Base-by-base conservation (phyloP, 306 rosid genomes). In the Ziziphus jujuba region DNA sequence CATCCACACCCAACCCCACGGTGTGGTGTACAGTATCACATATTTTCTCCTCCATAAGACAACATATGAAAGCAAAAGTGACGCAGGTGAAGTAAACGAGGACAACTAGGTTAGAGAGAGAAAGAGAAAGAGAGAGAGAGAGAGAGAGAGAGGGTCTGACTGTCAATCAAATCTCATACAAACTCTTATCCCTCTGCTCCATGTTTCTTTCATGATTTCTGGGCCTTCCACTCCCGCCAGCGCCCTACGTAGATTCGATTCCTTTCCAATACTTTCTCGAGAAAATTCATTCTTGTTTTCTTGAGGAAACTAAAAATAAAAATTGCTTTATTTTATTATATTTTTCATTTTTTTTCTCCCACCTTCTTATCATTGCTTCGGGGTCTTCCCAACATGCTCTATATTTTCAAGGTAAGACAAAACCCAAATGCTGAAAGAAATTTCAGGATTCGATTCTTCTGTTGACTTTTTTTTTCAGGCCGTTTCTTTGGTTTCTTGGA, bases 121-220 rank as follows among this genome's bases (percentile, higher is more conserved):
- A 51, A 40, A 56, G 44, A 56, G 19, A 25, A n/a, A n/a, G 48
- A 22, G 35, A 35, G 60, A 64, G 67, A 70, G 34, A 51, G 51
- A 56, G 44, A 56, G 19, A 25, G 36, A 53, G 23, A 19, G 23
- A 38, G 63, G 65, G 45, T 44, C 14, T 13, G 47, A 21, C 77
- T 66, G 70, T 61, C 70, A 63, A 74, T 77, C 78, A 71, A 81
- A 73, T 80, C 81, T 76, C 54, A 61, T 65, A 23, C 61, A 35
- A 47, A 55, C 60, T 48, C 64, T n/a, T 2, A 31, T 65, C 56
- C 48, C 76, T 51, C 77, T 65, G 66, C 34, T 45, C 53, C 22
- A 19, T 65, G 69, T 55, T 59, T 67, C 67, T 62, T 67, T 75
- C 85, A 80, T 82, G 78, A 80, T 80, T 80, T 84, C 88, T 63